phyloP scores from a whole-genome alignment of 305 asterid species.

The Fraxinus nigra region DNA sequence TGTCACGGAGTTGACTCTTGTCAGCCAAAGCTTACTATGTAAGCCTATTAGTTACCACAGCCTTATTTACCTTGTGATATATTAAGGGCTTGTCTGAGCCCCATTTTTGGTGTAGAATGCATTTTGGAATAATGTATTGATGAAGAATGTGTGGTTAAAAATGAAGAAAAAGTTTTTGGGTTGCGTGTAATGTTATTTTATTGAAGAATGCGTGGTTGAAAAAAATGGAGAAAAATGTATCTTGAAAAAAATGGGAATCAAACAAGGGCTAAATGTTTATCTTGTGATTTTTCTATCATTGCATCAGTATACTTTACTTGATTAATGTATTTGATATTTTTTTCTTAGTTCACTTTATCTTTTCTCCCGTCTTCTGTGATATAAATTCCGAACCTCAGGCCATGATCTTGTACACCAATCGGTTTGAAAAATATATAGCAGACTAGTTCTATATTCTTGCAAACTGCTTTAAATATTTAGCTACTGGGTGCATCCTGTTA shows the following conservation, averaged over 20 bases:
- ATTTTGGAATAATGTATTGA: too few relatives aligned
- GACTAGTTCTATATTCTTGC: not conserved
- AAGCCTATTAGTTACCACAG: not conserved
- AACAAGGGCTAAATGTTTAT: not conserved
- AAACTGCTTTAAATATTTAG: not conserved
- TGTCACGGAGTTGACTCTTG: not conserved
- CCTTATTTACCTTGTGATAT: not conserved
- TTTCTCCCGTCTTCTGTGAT: not conserved
- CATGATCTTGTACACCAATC: not conserved
- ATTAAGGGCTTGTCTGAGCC: not conserved
- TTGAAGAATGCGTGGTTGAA: too few relatives aligned
- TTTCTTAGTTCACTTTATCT: not conserved
- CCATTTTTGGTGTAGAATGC: too few relatives aligned
- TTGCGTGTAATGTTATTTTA: too few relatives aligned
- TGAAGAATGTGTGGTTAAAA: too few relatives aligned
- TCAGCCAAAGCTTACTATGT: not conserved
- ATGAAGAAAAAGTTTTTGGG: too few relatives aligned
- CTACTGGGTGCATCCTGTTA: not conserved
- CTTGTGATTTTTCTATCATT: conserved; percentile 5
- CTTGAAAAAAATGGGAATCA: too few relatives aligned
- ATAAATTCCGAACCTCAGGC: not conserved
- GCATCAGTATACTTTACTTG: not conserved
- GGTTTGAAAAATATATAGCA: not conserved
- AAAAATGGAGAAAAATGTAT: too few relatives aligned
- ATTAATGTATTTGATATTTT: conserved; percentile 6